Base-by-base conservation (phyloP, 768 basidiomycete genomes). In the Mycena indigotica region DNA sequence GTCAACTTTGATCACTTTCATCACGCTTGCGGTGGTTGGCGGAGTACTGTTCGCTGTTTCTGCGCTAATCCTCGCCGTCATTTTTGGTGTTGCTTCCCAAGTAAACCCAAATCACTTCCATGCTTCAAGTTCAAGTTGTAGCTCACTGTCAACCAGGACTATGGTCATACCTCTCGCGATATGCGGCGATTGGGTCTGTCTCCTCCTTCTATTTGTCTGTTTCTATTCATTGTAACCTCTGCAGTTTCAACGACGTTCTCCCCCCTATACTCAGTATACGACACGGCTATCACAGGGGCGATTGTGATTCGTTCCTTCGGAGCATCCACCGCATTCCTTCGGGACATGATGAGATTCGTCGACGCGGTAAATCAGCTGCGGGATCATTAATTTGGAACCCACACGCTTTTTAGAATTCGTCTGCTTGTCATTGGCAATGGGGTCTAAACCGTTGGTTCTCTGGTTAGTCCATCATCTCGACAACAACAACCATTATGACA, bases 401-500 rank as follows among this genome's bases (percentile, higher is more conserved):
- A 21, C 8, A 44, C 23, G 41, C 17, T 50, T 40, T 5, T 23
- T 53, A 80, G 78, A 81, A 80, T 55, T 64, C 83, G 15, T 89
- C 83, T 66, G 89, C 90, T 4, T 89, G 84, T 67, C 92, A 90
- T 66, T 95, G 93, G 93, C 88, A 89, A 82, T 94, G 88, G 90
- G 89, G 86, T 75, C 89, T 95, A 13, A 95, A 93, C 68, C 86
- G 93, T 41, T 97, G 95, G 95, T 76, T 94, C 45, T 88, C 89
- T 23, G 83, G 57, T 49, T 23, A n/a, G n/a, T n/a, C n/a, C n/a
- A n/a, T n/a, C n/a, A n/a, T n/a, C n/a, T n/a, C n/a, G n/a, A n/a
- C n/a, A n/a, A n/a, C n/a, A n/a, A n/a, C n/a, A n/a, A n/a, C n/a
- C n/a, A n/a, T n/a, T n/a, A n/a, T n/a, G n/a, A n/a, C n/a, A n/a